phyloP scores from a whole-genome alignment of 805 yeast species.

The Metschnikowia rubicola region DNA sequence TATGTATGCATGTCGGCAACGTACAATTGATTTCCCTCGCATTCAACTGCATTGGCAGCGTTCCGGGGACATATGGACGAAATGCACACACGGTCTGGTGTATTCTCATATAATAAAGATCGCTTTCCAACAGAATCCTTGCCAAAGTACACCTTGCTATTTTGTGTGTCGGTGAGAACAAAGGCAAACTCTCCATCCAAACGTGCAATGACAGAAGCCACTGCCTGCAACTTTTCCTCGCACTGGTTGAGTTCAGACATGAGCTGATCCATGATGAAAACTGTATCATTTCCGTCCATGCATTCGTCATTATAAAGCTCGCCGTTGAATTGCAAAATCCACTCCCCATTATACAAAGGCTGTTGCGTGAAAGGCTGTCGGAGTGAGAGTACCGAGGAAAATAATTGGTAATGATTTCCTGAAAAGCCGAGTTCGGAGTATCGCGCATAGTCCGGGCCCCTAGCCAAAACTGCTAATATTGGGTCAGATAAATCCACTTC shows the following conservation, averaged over 20 bases:
- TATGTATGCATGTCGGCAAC: conserved; percentile 30
- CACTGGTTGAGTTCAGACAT: not conserved
- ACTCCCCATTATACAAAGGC: conserved; percentile 45
- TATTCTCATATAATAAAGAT: conserved; percentile 52
- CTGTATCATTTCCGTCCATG: conserved; percentile 57
- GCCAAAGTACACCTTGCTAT: conserved; percentile 61
- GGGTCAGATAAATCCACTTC: not conserved
- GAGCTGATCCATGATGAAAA: conserved; percentile 43
- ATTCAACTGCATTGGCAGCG: conserved; percentile 43
- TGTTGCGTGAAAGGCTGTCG: conserved; percentile 78
- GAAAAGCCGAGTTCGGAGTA: conserved; percentile 12
- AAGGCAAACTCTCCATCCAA: conserved; percentile 85
- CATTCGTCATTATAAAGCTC: conserved; percentile 72
- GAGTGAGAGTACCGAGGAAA: conserved; percentile 76
- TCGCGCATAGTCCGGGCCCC: conserved; percentile 62
- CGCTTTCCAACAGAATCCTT: conserved; percentile 82
- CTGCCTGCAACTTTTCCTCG: conserved; percentile 7
- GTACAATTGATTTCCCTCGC: conserved; percentile 51
- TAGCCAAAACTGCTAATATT: conserved; percentile 31
- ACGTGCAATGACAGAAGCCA: conserved; percentile 37
- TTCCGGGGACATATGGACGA: conserved; percentile 26
- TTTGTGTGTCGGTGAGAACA: conserved; percentile 44
- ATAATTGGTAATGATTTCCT: conserved; percentile 29
- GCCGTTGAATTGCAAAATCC: conserved; percentile 78
- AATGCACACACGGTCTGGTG: conserved; percentile 37